Evolutionary conservation across 352 stramenopile species (phyloP).

Genomic region (Paralagenidium karlingii): DNA sequence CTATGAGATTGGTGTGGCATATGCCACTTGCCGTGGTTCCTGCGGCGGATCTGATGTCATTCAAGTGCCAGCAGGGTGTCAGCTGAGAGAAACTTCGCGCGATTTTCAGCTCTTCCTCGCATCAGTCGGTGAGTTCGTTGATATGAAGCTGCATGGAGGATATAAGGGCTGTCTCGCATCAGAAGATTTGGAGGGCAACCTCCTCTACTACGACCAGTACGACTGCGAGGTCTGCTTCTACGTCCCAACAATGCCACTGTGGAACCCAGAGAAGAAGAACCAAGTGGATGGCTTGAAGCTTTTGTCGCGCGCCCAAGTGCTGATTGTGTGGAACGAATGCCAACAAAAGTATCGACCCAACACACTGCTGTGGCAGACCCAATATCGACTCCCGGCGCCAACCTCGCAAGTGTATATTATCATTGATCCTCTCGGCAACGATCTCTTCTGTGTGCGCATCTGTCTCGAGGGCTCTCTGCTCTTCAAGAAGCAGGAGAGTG

Average conservation of each 20-base stretch:
- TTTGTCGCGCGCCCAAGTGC: constrained; percentile 51
- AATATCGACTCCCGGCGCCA: constrained; percentile 59
- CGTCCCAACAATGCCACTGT: constrained; percentile 48
- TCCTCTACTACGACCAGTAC: constrained; percentile 70
- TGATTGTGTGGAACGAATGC: constrained; percentile 83
- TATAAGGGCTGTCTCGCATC: constrained; percentile 31
- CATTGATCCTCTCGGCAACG: constrained; percentile 73
- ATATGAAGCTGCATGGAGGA: constrained; percentile 20
- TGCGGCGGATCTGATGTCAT: constrained; percentile 69
- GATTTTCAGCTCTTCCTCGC: constrained; percentile 65
- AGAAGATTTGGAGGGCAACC: constrained; percentile 20
- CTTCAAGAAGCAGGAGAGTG: constrained; percentile 62
- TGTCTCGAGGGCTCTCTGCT: constrained; percentile 67
- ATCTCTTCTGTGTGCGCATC: constrained; percentile 76
- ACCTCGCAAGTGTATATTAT: constrained; percentile 70
- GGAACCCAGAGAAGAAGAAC: not conserved
- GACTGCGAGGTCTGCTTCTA: constrained; percentile 72
- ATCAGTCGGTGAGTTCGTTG: constrained; percentile 49
- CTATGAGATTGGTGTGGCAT: constrained; percentile 73
- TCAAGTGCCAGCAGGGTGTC: constrained; percentile 26
- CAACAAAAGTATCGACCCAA: constrained; percentile 74
- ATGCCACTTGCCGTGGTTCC: constrained; percentile 47
- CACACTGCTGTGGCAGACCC: constrained; percentile 63
- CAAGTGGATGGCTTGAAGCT: constrained; percentile 10
- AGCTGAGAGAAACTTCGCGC: constrained; percentile 19